phyloP scores from a whole-genome alignment of 345 rosid species.

The Firmiana major region DNA sequence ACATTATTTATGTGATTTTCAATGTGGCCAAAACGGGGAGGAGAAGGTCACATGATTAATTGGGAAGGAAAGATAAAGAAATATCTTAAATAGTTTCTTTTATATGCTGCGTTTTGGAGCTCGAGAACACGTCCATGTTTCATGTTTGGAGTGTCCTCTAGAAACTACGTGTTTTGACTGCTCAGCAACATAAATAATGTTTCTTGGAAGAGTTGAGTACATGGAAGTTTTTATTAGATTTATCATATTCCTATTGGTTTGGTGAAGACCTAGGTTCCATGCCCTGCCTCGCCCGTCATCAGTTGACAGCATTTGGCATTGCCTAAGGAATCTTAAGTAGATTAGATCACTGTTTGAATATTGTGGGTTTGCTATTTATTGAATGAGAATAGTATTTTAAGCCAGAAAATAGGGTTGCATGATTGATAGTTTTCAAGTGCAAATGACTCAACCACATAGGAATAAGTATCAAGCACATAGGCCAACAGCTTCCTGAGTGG shows the following conservation, averaged over 20 bases:
- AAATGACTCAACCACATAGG: background rate
- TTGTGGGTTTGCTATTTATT: conserved; percentile 7
- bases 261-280: background rate
- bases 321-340: background rate
- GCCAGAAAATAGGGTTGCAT: background rate
- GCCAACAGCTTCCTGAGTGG: no score
- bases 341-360: background rate
- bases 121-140: conserved; percentile 4
- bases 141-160: background rate
- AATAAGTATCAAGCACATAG: background rate
- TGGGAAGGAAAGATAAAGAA: background rate
- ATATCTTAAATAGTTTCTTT: background rate
- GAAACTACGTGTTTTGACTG: background rate
- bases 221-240: background rate
- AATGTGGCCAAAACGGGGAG: background rate
- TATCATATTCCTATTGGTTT: background rate
- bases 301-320: conserved; percentile 16
- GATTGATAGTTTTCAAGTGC: background rate
- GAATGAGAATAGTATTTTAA: background rate
- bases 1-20: background rate
- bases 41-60: background rate
- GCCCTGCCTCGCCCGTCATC: conserved; percentile 1
- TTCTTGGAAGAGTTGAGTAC: background rate
- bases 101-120: conserved; percentile 8
- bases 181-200: background rate